Evolutionary conservation across 2,329 filamentous ascomycete species (phyloP).

Genomic region (Cladophialophora exuberans): DNA sequence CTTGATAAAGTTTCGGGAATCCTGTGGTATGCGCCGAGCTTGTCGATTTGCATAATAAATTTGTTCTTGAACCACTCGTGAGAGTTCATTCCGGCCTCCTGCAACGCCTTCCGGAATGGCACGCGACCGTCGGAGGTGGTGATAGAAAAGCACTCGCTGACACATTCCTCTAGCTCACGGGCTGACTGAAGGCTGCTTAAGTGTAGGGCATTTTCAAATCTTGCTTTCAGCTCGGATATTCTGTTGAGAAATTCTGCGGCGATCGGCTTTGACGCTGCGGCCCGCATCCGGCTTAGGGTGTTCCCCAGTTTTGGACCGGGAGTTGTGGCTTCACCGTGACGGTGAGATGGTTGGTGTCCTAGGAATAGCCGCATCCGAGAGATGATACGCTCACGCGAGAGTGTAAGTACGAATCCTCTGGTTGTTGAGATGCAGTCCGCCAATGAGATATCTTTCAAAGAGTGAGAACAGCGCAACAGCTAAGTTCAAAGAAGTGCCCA

Average conservation of each 20-base stretch:
- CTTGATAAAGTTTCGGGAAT: conserved; percentile 18
- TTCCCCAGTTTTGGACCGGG: not conserved
- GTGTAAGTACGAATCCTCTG: conserved; percentile 1
- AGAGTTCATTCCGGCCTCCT: conserved; percentile 7
- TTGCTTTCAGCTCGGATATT: not conserved
- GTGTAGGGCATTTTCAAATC: conserved; percentile 1
- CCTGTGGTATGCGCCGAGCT: conserved; percentile 27
- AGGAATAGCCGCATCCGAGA: conserved; percentile 11
- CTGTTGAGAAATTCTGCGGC: not conserved
- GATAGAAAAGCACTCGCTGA: conserved; percentile 12
- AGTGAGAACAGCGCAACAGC: not conserved
- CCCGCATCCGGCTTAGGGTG: conserved; percentile 10
- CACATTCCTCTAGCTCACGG: not conserved
- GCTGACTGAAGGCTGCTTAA: not conserved
- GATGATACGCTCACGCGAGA: conserved; percentile 12
- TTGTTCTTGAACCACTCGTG: conserved; percentile 21
- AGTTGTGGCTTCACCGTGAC: not conserved
- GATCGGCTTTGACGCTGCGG: not conserved
- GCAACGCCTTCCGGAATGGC: conserved; percentile 9
- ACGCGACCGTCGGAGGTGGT: conserved; percentile 13
- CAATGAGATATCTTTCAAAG: conserved; percentile 2
- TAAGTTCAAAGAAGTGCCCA: not conserved
- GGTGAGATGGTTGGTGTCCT: not conserved
- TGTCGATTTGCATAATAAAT: conserved; percentile 27
- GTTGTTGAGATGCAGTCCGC: conserved; percentile 8